Evolutionary conservation across 257 asterid species (phyloP), one percentile per base, ranked within the genome.

Genomic region (Jaltomata sinuosa): DNA sequence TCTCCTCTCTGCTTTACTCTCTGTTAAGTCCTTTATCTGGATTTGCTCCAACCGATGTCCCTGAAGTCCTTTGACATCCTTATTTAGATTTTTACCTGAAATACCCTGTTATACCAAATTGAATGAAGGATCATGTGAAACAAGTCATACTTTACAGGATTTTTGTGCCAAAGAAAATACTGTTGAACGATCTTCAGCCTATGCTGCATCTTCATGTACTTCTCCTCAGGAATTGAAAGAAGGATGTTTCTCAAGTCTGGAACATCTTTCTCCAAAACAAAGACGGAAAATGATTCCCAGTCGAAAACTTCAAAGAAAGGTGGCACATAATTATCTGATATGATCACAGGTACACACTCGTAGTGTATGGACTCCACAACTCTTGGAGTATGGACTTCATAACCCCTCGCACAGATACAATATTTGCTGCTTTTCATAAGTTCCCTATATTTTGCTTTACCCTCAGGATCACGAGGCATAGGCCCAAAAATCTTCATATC

Each of bases 61-160:
- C 25, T 32, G 1, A n/a, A 49, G 32, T 31, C 38, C 15, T 65
- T 29, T 25, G 45, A 31, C 65, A 47, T 36, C 29, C 36, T 78
- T 80, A 82, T 79, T 83, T 8, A 42, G 86, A 52, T 57, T 54
- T n/a, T 81, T n/a, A 84, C 89, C 87, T 87, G 92, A 87, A 88
- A 87, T 62, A 92, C 90, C 86, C 92, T 87, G 84, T 85, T 90
- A 86, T 85, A 86, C 96, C 96, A 91, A 83, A 92, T 89, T 36
- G 96, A 91, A 79, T 92, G 96, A 84, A 92, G 94, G 83, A 90
- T 88, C 96, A 92, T 92, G 84, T 92, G 94, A 86, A 92, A 92
- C 87, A 92, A 82, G 84, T 92, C 96, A 59, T 88, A 90, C 87
- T 72, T 92, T 22, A 87, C 74, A 27, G 96, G 94, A 38, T 42